Conservation (phyloP, 2,329 filamentous ascomycete species). For the Tothia fuscella region DNA sequence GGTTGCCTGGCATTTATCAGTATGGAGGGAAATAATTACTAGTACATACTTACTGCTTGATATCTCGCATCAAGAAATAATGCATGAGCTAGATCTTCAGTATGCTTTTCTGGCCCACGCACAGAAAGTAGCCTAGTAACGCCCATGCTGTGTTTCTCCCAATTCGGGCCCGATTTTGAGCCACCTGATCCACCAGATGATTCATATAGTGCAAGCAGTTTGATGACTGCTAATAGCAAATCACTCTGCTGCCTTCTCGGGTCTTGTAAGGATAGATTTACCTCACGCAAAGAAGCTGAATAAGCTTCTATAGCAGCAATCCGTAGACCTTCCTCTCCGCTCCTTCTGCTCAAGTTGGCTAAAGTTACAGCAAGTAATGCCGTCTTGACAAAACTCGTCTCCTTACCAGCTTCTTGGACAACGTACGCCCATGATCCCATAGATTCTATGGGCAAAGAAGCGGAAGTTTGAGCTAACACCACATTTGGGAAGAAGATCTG, state of each 20-base stretch:
- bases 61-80: constrained; percentile 9
- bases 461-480: not conserved
- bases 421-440: constrained; percentile 4
- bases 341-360: not conserved
- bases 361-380: constrained; percentile 1
- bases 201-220: constrained; percentile 3
- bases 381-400: not conserved
- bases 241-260: not conserved
- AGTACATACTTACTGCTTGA: not conserved
- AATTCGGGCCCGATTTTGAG: not conserved
- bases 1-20: not conserved
- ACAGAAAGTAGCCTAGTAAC: not conserved
- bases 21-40: not conserved
- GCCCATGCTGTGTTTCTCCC: constrained; percentile 1
- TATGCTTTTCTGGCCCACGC: constrained; percentile 2
- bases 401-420: not conserved
- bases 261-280: constrained; percentile 1
- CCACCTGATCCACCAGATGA: no score
- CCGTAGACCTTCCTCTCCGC: not conserved
- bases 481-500: constrained; percentile 1
- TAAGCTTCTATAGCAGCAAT: constrained; percentile 6
- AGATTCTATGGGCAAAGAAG: not conserved
- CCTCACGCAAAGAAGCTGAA: not conserved
- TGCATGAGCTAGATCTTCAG: constrained; percentile 1
- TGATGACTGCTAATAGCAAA: constrained; percentile 1